Evolutionary conservation across 331 rosid species (phyloP).

Genomic region (Cydonia oblonga): DNA sequence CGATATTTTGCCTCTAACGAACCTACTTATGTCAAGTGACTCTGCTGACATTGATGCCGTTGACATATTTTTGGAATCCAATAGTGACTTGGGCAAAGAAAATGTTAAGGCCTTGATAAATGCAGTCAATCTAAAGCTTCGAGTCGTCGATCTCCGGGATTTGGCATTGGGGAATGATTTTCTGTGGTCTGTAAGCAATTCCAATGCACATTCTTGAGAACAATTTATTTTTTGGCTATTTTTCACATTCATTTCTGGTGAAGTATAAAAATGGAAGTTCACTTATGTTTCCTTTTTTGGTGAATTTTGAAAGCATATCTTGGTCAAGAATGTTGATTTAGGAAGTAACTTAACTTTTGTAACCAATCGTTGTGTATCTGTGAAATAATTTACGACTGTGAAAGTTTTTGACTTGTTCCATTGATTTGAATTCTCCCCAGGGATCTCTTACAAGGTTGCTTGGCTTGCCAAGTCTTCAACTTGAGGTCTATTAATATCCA

Average conservation of each 20-base stretch:
- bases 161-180: slow-evolving; percentile 5
- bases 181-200: slow-evolving; percentile 6
- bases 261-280: background rate
- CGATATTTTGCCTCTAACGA: slow-evolving; percentile 1
- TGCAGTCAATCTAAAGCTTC: slow-evolving; percentile 13
- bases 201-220: background rate
- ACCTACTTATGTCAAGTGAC: background rate
- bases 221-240: background rate
- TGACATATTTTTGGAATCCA: slow-evolving; percentile 11
- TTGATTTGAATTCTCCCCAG: slow-evolving; percentile 6
- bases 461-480: slow-evolving; percentile 17
- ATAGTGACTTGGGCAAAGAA: slow-evolving; percentile 2
- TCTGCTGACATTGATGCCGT: slow-evolving; percentile 5
- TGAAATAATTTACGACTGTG: background rate
- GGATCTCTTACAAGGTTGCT: slow-evolving; percentile 17
- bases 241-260: background rate
- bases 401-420: background rate
- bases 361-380: background rate
- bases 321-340: background rate
- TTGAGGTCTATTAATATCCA: slow-evolving; percentile 11
- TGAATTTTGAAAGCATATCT: too few relatives aligned
- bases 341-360: background rate
- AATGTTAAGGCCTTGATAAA: slow-evolving; percentile 8
- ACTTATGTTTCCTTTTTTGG: too few relatives aligned
- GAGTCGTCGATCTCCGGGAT: slow-evolving; percentile 12